phyloP scores from a whole-genome alignment of 1,284 basidiomycete genomes.

The Apiotrichum siamense region DNA sequence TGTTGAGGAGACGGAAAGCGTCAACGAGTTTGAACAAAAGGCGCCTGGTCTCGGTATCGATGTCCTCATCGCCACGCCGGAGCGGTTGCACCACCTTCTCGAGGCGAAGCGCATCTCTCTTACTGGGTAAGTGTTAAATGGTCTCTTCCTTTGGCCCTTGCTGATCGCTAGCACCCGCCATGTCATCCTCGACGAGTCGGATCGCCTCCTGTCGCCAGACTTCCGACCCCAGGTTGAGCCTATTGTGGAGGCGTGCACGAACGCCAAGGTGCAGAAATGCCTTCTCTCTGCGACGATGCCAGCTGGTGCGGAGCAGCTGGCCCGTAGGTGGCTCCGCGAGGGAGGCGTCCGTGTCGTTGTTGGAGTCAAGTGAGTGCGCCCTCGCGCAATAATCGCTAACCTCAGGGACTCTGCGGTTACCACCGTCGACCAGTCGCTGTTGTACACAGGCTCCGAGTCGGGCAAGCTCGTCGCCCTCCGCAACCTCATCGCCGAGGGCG shows the following conservation, averaged over 20 bases:
- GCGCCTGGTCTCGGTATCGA: constrained; percentile 33
- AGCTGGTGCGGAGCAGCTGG: constrained; percentile 76
- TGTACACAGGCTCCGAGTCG: constrained; percentile 85
- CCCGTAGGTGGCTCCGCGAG: constrained; percentile 72
- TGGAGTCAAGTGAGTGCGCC: constrained; percentile 71
- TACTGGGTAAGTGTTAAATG: constrained; percentile 56
- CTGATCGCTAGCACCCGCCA: constrained; percentile 60
- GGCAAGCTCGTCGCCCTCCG: constrained; percentile 85
- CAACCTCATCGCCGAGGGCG: constrained; percentile 70
- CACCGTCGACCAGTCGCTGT: constrained; percentile 76
- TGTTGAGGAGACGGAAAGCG: constrained; percentile 6
- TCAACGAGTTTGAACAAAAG: constrained; percentile 2
- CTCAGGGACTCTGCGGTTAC: constrained; percentile 69
- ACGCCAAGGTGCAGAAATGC: constrained; percentile 70
- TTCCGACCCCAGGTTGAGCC: constrained; percentile 87
- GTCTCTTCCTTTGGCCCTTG: neutral
- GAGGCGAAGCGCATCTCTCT: constrained; percentile 63
- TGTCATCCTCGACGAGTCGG: constrained; percentile 83
- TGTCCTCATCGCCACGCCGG: constrained; percentile 46
- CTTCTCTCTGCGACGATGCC: constrained; percentile 94
- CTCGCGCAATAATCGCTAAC: neutral
- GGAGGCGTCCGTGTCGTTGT: constrained; percentile 80
- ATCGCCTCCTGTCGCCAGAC: constrained; percentile 80
- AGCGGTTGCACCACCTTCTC: constrained; percentile 53
- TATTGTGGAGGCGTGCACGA: constrained; percentile 73